Percentiles rank a stretch among this genome's conserved stretches.
phyloP scores from a whole-genome alignment of 108 stramenopile species.

The Stephanodiscus minutulus region DNA sequence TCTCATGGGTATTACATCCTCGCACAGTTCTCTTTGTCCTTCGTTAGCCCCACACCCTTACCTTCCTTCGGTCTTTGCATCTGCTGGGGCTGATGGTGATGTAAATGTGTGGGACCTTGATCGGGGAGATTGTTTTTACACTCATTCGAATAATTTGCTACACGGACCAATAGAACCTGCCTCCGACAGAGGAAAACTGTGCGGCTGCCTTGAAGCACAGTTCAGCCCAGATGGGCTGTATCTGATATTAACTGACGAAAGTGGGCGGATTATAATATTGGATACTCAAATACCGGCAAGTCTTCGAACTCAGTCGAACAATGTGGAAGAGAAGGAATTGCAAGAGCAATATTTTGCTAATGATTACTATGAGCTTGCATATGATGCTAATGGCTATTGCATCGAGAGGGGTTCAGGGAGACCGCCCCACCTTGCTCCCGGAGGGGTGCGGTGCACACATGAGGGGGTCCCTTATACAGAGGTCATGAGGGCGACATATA shows the following conservation, averaged over 20 bases:
- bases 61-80: constrained; percentile 64
- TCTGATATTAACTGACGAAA: constrained; percentile 77
- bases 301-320: not conserved
- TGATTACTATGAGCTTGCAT: constrained; percentile 86
- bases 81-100: constrained; percentile 73
- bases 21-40: constrained; percentile 70
- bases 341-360: constrained; percentile 87
- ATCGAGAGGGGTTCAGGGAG: constrained; percentile 76
- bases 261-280: constrained; percentile 69
- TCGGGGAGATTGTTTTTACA: constrained; percentile 64
- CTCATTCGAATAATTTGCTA: constrained; percentile 58
- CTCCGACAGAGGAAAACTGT: constrained; percentile 51
- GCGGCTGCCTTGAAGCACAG: constrained; percentile 76
- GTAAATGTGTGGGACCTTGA: constrained; percentile 78
- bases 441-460: constrained; percentile 68
- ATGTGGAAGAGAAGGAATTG: constrained; percentile 39
- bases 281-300: constrained; percentile 46
- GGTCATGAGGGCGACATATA: constrained; percentile 56
- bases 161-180: constrained; percentile 54
- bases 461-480: constrained; percentile 59
- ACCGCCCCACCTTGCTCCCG: constrained; percentile 86
- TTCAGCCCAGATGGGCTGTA: constrained; percentile 71
- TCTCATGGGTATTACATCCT: constrained; percentile 66
- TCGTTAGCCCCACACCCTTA: constrained; percentile 78
- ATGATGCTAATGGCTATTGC: constrained; percentile 80